A percentile compares a stretch with the other conserved stretches of the same genome.
Evolutionary conservation across 2,329 filamentous ascomycete genomes (phyloP).

Genomic region (Neofusicoccum sp.): DNA sequence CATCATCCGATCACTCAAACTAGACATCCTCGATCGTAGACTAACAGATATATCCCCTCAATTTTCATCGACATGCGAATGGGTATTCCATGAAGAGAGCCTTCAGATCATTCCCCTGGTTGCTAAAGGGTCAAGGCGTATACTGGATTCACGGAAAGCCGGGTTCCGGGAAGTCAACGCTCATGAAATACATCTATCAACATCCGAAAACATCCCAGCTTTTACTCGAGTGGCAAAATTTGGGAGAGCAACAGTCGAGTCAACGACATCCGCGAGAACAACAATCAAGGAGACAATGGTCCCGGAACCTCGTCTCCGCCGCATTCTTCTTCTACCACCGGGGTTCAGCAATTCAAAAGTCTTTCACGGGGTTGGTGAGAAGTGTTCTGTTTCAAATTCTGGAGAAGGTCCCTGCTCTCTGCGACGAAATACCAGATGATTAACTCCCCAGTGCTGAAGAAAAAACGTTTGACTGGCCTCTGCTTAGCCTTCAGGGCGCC

Average conservation of each 20-base stretch:
- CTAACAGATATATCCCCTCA: not conserved
- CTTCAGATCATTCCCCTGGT: not conserved
- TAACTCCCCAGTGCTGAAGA: not conserved
- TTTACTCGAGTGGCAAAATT: slow-evolving; percentile 25
- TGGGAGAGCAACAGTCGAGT: too few species aligned
- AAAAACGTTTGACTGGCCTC: not conserved
- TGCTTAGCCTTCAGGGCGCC: not conserved
- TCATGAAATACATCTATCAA: slow-evolving; percentile 35
- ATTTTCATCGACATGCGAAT: not conserved
- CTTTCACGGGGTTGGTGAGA: slow-evolving; percentile 44
- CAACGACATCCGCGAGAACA: too few species aligned
- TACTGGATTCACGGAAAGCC: slow-evolving; percentile 48
- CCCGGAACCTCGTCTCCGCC: slow-evolving; percentile 33
- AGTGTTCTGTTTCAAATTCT: slow-evolving; percentile 39
- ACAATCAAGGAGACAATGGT: slow-evolving; percentile 36
- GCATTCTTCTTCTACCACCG: slow-evolving; percentile 49
- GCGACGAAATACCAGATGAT: not conserved
- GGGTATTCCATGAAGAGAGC: not conserved
- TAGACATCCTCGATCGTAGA: not conserved
- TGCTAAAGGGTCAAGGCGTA: not conserved
- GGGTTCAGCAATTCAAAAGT: slow-evolving; percentile 45
- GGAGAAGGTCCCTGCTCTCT: not conserved
- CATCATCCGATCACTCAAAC: too few species aligned
- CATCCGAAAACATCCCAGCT: slow-evolving; percentile 28
- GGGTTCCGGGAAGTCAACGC: slow-evolving; percentile 51